A percentile compares a stretch with the other conserved stretches of the same genome.
Conservation (phyloP, 306 rosid species). For the Pachyrhizus erosus region DNA sequence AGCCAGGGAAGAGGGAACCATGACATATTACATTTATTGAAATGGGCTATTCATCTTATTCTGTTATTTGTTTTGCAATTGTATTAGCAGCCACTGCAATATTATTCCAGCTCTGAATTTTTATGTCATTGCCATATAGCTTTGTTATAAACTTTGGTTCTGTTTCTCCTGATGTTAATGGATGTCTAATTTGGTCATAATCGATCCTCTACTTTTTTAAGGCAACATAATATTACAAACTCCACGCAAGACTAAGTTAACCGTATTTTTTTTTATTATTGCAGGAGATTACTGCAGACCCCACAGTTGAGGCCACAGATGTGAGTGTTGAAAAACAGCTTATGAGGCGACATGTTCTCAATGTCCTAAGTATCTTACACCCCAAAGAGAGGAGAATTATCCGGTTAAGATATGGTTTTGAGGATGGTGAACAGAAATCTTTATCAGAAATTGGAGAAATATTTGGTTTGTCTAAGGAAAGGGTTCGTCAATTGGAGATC, state of each 20-base stretch:
- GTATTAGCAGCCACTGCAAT: background rate
- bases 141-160: background rate
- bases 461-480: constrained; percentile 78
- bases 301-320: constrained; percentile 66
- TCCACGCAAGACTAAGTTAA: background rate
- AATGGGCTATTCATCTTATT: background rate
- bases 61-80: background rate
- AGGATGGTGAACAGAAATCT: constrained; percentile 68
- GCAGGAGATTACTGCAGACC: constrained; percentile 89
- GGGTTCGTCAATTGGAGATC: constrained; percentile 72
- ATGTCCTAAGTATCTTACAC: constrained; percentile 58
- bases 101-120: constrained; percentile 10
- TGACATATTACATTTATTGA: background rate
- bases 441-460: constrained; percentile 70
- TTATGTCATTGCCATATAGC: background rate
- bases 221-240: background rate
- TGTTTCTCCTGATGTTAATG: constrained; percentile 20
- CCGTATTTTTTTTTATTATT: constrained; percentile 18
- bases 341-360: constrained; percentile 81
- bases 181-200: background rate
- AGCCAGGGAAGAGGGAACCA: constrained; percentile 2
- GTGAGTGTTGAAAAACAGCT: constrained; percentile 66
- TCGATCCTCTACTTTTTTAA: background rate
- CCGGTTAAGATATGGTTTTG: constrained; percentile 80
- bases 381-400: constrained; percentile 78